Evolutionary conservation across 2,329 filamentous ascomycete species (phyloP), one percentile per base, ranked within the genome.

Genomic region (Claviceps sp.): DNA sequence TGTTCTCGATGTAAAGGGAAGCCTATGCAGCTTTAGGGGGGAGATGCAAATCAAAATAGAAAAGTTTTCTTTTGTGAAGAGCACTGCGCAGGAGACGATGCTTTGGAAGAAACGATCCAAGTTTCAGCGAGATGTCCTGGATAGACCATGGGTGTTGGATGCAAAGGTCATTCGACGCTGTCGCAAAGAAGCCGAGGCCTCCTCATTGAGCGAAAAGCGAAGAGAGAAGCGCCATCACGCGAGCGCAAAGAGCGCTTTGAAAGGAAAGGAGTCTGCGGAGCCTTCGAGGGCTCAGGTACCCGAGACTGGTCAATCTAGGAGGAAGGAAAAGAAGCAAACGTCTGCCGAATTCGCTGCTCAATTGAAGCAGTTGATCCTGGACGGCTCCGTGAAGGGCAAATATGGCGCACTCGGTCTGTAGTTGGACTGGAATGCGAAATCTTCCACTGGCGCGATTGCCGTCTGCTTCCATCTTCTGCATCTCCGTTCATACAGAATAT

Each of bases 1-100:
- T 26, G 68, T 82, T 3, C 66, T 83, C 14, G 77, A 82, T 50
- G 62, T 82, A 52, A 80, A 79, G 55, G 80, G 80, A 6, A 65
- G 66, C 1, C 57, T 82, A 16, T 67, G 61, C 5, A 61, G 65
- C 0, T 82, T 72, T 54, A 69, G 75, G 50, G 68, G 70, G 1
- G 64, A 71, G 52, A 73, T 64, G 57, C 77, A 80, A 59, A 67
- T 83, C 55, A 71, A 71, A 44, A 68, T 80, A 22, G 68, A 75
- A 45, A 78, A 75, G 58, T 64, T 79, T 52, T 59, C 62, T n/a
- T 56, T 68, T 0, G 52, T 84, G 4, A 62, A 60, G 23, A 71
- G 73, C 45, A 84, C 80, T 0, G 71, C 73, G 45, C 69, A 76
- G 37, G 82, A 85, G 61, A 67, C 83, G 3, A 62, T 60, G 7